These are phyloP conservation scores for Talaromyces islandicus DNA, from an alignment of 2,329 filamentous ascomycete genomes.

Conservation along the genomic window DNA sequence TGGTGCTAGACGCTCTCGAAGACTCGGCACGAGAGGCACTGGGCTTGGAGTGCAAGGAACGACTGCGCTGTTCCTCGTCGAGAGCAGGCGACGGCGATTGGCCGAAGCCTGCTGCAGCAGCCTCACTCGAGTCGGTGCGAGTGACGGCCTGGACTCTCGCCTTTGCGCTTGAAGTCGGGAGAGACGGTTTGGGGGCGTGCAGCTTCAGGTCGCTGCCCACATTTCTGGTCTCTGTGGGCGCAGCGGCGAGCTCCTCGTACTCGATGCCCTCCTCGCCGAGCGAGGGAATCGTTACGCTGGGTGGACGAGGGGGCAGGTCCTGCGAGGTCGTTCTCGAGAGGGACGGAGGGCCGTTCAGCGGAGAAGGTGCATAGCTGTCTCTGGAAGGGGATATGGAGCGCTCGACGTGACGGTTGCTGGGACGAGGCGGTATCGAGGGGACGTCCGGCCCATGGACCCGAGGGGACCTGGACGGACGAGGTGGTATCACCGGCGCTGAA, in stretches of 20 bases:
- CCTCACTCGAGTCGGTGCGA: slow-evolving; percentile 81
- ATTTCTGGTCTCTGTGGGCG: slow-evolving; percentile 69
- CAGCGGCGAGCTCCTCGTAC: slow-evolving; percentile 61
- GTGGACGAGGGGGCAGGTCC: slow-evolving; percentile 51
- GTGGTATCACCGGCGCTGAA: slow-evolving; percentile 54
- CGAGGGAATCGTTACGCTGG: slow-evolving; percentile 75
- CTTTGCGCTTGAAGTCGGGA: slow-evolving; percentile 75
- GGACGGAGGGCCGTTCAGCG: slow-evolving; percentile 65
- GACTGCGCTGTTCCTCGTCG: slow-evolving; percentile 49
- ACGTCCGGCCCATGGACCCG: slow-evolving; percentile 38
- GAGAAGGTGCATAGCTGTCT: slow-evolving; percentile 77
- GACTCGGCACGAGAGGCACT: slow-evolving; percentile 50
- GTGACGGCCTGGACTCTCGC: slow-evolving; percentile 78
- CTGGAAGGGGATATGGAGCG: slow-evolving; percentile 72
- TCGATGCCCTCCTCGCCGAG: slow-evolving; percentile 86
- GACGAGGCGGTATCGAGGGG: slow-evolving; percentile 66
- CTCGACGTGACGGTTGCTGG: slow-evolving; percentile 57
- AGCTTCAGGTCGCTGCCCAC: slow-evolving; percentile 77
- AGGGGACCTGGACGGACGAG: slow-evolving; percentile 53
- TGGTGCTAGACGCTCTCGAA: slow-evolving; percentile 38
- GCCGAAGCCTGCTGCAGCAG: slow-evolving; percentile 78
- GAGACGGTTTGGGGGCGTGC: slow-evolving; percentile 80
- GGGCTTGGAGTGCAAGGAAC: slow-evolving; percentile 56
- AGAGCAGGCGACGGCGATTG: slow-evolving; percentile 45
- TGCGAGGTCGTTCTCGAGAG: slow-evolving; percentile 27